Percentiles rank a stretch among this genome's conserved stretches.
Evolutionary conservation across 1,284 basidiomycete species (phyloP).

Genomic region (Sanghuangporus weigelae): DNA sequence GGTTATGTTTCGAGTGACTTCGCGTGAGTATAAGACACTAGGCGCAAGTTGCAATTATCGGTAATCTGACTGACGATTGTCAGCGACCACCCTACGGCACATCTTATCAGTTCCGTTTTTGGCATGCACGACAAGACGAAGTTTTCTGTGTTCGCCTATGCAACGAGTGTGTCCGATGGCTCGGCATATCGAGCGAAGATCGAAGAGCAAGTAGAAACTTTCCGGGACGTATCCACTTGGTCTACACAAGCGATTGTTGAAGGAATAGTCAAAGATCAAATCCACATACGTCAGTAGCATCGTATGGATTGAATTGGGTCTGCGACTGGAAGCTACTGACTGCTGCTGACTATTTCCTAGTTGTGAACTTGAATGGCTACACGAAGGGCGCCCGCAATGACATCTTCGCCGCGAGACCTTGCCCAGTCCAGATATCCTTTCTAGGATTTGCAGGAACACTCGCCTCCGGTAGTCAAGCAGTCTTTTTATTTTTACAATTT

Average conservation of each 20-base stretch:
- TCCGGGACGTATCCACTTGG: slow-evolving; percentile 47
- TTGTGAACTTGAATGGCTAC: slow-evolving; percentile 57
- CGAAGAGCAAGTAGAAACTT: slow-evolving; percentile 41
- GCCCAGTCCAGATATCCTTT: slow-evolving; percentile 54
- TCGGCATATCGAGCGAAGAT: slow-evolving; percentile 49
- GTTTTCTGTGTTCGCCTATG: slow-evolving; percentile 51
- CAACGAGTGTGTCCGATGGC: slow-evolving; percentile 49
- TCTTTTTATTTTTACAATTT: neutral
- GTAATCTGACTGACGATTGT: neutral
- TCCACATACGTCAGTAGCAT: slow-evolving; percentile 42
- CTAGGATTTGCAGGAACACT: slow-evolving; percentile 57
- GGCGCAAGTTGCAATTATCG: slow-evolving; percentile 2
- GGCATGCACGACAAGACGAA: slow-evolving; percentile 41
- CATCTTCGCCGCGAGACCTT: slow-evolving; percentile 54
- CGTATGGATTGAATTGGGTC: no score
- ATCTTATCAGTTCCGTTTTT: slow-evolving; percentile 60
- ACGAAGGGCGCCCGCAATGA: slow-evolving; percentile 64
- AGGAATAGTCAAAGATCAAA: slow-evolving; percentile 42
- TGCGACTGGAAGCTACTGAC: neutral
- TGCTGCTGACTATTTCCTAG: slow-evolving; percentile 22
- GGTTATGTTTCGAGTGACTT: slow-evolving; percentile 60
- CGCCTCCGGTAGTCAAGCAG: slow-evolving; percentile 34
- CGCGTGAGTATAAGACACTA: slow-evolving; percentile 31
- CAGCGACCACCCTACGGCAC: slow-evolving; percentile 57
- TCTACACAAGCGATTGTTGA: slow-evolving; percentile 38